These are phyloP conservation scores for Piper longum DNA, from an alignment of 164 flowering plant species.

Conservation along the genomic window DNA sequence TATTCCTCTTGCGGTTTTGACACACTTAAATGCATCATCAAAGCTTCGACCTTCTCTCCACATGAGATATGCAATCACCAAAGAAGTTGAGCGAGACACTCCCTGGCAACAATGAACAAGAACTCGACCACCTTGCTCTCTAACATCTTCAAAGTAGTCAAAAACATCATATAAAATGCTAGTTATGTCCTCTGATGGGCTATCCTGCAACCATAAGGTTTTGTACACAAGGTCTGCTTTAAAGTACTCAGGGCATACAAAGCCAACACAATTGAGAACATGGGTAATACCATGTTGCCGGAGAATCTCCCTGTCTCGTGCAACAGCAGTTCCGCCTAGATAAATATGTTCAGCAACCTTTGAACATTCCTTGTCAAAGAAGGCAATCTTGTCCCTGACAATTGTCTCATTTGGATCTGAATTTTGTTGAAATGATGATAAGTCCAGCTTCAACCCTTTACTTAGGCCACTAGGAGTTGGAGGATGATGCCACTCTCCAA, in stretches of 20 bases:
- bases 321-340: slow-evolving; percentile 69
- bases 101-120: slow-evolving; percentile 87
- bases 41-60: slow-evolving; percentile 78
- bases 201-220: slow-evolving; percentile 81
- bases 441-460: slow-evolving; percentile 63
- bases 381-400: slow-evolving; percentile 64
- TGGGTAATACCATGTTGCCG: slow-evolving; percentile 60
- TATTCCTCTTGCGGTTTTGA: slow-evolving; percentile 70
- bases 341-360: slow-evolving; percentile 62
- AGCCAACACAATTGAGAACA: slow-evolving; percentile 87
- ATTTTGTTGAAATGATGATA: slow-evolving; percentile 44
- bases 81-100: slow-evolving; percentile 63
- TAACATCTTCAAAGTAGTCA: slow-evolving; percentile 81
- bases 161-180: slow-evolving; percentile 82
- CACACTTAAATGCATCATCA: slow-evolving; percentile 69
- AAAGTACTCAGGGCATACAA: slow-evolving; percentile 80
- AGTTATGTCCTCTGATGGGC: slow-evolving; percentile 74
- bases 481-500: slow-evolving; percentile 84
- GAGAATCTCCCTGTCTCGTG: slow-evolving; percentile 54
- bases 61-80: slow-evolving; percentile 85
- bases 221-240: slow-evolving; percentile 70
- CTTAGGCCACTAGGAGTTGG: slow-evolving; percentile 57
- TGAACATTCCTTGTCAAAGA: slow-evolving; percentile 78
- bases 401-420: slow-evolving; percentile 28
- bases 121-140: slow-evolving; percentile 64